These are phyloP conservation scores for Hymenoscyphus scutula DNA, from an alignment of 2,329 filamentous ascomycete genomes.

Conservation along the genomic window DNA sequence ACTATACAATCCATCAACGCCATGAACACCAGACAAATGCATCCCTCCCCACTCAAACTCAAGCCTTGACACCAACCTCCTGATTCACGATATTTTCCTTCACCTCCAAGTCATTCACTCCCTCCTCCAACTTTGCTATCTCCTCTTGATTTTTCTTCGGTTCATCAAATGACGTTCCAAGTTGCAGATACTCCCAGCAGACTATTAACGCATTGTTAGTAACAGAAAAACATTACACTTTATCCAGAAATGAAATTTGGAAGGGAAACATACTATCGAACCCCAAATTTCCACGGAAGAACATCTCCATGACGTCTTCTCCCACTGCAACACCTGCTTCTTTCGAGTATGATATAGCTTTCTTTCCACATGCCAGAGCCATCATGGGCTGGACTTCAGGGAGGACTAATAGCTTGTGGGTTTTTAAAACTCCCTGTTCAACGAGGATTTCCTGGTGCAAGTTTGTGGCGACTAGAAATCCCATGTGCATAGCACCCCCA, in stretches of 20 bases:
- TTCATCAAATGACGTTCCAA: constrained; percentile 3
- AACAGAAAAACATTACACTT: not conserved
- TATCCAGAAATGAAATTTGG: not conserved
- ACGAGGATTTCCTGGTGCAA: constrained; percentile 60
- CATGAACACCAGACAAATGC: not conserved
- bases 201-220: constrained; percentile 1
- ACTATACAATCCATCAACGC: not conserved
- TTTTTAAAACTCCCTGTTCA: constrained; percentile 38
- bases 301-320: constrained; percentile 59
- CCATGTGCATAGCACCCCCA: constrained; percentile 73
- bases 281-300: constrained; percentile 68
- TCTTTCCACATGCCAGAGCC: constrained; percentile 67
- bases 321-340: constrained; percentile 57
- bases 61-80: not conserved
- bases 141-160: not conserved
- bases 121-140: constrained; percentile 3
- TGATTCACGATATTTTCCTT: constrained; percentile 3
- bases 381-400: constrained; percentile 62
- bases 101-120: not conserved
- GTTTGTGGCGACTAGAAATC: constrained; percentile 64
- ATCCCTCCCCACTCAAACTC: not conserved
- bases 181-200: constrained; percentile 13
- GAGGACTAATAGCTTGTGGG: constrained; percentile 49
- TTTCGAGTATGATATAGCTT: constrained; percentile 62
- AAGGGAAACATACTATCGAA: constrained; percentile 53